Conservation (phyloP, 176 grass and related monocot species). For the Triticum aestivum region DNA sequence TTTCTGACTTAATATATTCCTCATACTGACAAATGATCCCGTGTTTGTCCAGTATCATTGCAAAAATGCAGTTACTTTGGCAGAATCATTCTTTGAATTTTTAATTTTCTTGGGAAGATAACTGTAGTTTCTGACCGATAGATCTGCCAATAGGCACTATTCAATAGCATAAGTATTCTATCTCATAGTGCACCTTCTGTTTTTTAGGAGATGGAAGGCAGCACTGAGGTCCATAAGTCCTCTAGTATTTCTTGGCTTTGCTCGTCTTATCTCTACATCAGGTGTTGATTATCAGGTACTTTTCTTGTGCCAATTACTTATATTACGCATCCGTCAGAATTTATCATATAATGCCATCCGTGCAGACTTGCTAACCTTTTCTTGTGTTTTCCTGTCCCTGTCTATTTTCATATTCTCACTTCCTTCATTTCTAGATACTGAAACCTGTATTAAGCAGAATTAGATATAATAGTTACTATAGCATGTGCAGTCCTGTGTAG, state of each 20-base stretch:
- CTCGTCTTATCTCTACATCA: conserved; percentile 81
- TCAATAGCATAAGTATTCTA: not conserved
- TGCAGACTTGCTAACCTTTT: not conserved
- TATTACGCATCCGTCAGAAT: conserved; percentile 15
- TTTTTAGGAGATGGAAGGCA: conserved; percentile 65
- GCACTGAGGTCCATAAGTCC: conserved; percentile 68
- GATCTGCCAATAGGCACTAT: conserved; percentile 5
- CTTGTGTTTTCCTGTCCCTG: not conserved
- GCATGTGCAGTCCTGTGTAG: not conserved
- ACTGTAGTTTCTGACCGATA: not conserved
- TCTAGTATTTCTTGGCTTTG: conserved; percentile 80
- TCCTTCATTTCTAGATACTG: conserved; percentile 15
- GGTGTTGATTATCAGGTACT: conserved; percentile 92
- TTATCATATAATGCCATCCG: conserved; percentile 1
- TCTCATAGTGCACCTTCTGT: conserved; percentile 34
- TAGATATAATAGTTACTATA: not conserved
- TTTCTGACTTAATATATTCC: not conserved
- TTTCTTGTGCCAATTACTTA: conserved; percentile 28
- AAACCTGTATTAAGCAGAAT: not conserved
- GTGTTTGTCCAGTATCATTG: conserved; percentile 20
- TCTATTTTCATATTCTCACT: not conserved
- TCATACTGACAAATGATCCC: not conserved
- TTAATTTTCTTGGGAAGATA: not conserved
- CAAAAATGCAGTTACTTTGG: not conserved
- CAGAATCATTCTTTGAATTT: conserved; percentile 1